Percentiles rank a stretch among this genome's conserved stretches.
Conservation (phyloP, 2,329 filamentous ascomycete species). For the Microcera coccophila region DNA sequence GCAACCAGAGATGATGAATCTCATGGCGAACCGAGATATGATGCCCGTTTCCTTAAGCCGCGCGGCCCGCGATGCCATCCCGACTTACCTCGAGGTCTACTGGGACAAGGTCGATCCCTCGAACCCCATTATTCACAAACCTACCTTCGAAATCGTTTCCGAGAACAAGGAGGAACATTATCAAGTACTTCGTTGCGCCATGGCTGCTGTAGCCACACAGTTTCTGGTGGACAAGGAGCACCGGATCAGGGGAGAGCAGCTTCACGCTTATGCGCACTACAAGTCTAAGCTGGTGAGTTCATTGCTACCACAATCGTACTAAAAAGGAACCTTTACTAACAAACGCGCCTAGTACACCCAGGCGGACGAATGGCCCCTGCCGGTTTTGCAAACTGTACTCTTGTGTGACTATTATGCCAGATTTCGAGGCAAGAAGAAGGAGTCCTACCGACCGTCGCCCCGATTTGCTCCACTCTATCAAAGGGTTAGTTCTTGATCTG, state of each 20-base stretch:
- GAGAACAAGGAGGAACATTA: slow-evolving; percentile 30
- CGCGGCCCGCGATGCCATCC: slow-evolving; percentile 42
- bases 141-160: slow-evolving; percentile 39
- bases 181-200: slow-evolving; percentile 48
- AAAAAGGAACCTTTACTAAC: slow-evolving; percentile 12
- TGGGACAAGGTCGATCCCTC: slow-evolving; percentile 49
- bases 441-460: slow-evolving; percentile 44
- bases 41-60: slow-evolving; percentile 35
- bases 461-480: slow-evolving; percentile 50
- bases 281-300: slow-evolving; percentile 48
- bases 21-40: slow-evolving; percentile 27
- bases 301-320: background rate
- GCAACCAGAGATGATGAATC: slow-evolving; percentile 24
- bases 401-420: slow-evolving; percentile 54
- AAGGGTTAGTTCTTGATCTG: slow-evolving; percentile 45
- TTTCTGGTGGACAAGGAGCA: slow-evolving; percentile 47
- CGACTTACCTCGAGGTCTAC: slow-evolving; percentile 50
- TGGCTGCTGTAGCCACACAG: slow-evolving; percentile 56
- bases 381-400: slow-evolving; percentile 51
- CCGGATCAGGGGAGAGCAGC: slow-evolving; percentile 45
- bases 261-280: slow-evolving; percentile 50
- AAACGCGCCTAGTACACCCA: slow-evolving; percentile 35
- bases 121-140: slow-evolving; percentile 50
- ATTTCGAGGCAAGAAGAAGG: slow-evolving; percentile 50
- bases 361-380: slow-evolving; percentile 42